phyloP scores from a whole-genome alignment of 169 alveolate species.

The Condylostoma magnum region DNA sequence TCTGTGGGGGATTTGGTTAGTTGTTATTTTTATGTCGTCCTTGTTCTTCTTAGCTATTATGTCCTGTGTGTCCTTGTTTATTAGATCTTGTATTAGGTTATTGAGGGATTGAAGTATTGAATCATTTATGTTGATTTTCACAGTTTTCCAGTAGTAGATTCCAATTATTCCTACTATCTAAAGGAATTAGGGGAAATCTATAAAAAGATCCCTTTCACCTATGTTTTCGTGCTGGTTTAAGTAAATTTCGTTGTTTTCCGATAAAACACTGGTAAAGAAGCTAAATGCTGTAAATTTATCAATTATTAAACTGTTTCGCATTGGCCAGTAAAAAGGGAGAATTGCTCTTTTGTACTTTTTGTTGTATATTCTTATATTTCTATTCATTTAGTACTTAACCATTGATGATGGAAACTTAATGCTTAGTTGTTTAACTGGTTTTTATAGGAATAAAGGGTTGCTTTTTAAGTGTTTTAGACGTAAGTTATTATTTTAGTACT shows the following conservation, averaged over 20 bases:
- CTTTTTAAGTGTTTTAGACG: too few species aligned
- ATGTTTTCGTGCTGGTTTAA: not conserved
- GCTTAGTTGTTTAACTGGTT: too few species aligned
- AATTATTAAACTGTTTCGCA: not conserved
- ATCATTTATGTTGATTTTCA: not conserved
- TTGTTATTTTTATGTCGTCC: too few species aligned
- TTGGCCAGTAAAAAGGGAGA: too few species aligned
- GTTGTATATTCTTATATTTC: not conserved
- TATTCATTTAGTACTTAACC: not conserved
- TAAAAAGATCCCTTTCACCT: not conserved
- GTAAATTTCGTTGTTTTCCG: not conserved
- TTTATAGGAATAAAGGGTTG: too few species aligned
- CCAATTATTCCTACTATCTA: not conserved
- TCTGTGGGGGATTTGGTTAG: too few species aligned
- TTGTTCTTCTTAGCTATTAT: too few species aligned
- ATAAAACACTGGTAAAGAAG: not conserved
- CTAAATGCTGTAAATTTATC: not conserved
- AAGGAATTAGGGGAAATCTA: not conserved
- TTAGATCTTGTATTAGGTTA: too few species aligned
- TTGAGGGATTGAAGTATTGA: too few species aligned
- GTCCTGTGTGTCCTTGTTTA: too few species aligned
- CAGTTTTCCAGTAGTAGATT: not conserved
- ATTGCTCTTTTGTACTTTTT: too few species aligned
- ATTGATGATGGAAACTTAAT: not conserved
- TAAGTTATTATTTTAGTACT: too few species aligned